These are phyloP conservation scores for Golubevia pallescens DNA, from an alignment of 1,284 basidiomycete genomes.

Conservation along the genomic window DNA sequence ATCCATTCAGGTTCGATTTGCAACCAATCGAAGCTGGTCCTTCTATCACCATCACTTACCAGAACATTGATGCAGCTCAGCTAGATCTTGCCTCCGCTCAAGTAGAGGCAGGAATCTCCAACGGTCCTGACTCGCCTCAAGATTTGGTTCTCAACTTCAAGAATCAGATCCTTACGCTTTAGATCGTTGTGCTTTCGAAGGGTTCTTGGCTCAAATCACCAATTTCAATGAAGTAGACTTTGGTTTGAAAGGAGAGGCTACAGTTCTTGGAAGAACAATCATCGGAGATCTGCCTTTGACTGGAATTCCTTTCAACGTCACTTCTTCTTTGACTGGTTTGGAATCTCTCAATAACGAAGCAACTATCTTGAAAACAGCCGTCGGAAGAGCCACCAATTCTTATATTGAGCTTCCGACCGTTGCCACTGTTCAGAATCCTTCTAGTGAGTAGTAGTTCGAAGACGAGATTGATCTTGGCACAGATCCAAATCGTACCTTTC, in stretches of 20 bases:
- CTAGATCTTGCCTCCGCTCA: conserved; percentile 23
- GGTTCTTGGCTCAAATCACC: conserved; percentile 42
- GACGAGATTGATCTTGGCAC: too few species aligned
- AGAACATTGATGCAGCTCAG: conserved; percentile 34
- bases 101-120: conserved; percentile 36
- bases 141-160: conserved; percentile 32
- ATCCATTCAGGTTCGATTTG: conserved; percentile 55
- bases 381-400: conserved; percentile 23
- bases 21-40: conserved; percentile 38
- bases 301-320: conserved; percentile 56
- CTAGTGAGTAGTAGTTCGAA: background rate
- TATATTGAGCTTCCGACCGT: conserved; percentile 37
- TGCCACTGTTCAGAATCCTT: conserved; percentile 50
- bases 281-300: conserved; percentile 55
- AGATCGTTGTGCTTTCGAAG: conserved; percentile 37
- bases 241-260: conserved; percentile 33
- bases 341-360: conserved; percentile 38
- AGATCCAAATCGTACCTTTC: too few species aligned
- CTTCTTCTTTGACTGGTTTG: conserved; percentile 42
- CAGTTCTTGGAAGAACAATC: conserved; percentile 41
- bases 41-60: conserved; percentile 34
- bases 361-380: conserved; percentile 14
- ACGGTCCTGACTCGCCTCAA: conserved; percentile 40
- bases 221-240: conserved; percentile 30
- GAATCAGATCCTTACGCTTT: conserved; percentile 24